Evolutionary conservation across 179 eudicot genomes (phyloP), one percentile per base, ranked within the genome.

Genomic region (Vitellaria paradoxa): DNA sequence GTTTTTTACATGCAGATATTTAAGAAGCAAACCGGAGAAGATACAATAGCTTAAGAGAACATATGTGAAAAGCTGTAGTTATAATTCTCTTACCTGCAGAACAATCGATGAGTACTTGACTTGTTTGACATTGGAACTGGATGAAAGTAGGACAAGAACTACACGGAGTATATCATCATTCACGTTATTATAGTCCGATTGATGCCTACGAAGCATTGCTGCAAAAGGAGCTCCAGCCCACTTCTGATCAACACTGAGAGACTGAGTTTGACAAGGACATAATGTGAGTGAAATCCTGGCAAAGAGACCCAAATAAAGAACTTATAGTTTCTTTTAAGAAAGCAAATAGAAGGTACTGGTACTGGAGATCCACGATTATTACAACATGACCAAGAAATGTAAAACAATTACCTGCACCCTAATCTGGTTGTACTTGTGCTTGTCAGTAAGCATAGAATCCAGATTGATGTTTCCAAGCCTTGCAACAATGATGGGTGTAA

Each of bases 191-290:
- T 75, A 74, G 69, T 88, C 88, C 24, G 85, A 80, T 72, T 88
- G 90, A 79, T 90, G 96, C 82, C 92, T 87, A 67, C 97, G 89
- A 74, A 93, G 88, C 97, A 93, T 84, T 66, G 99, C 88, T 50
- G 96, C 94, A 84, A 89, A 96, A 71, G 99, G 98, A 82, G 99
- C 97, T 81, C 97, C 98, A 52, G 55, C 81, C 99, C 99, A 90
- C 81, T 91, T 96, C 75, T 88, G 88, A 81, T 94, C 99, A 78
- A 96, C 83, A 80, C 87, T 82, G 62, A 96, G 70, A 2, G 93
- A 84, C 99, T 96, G 87, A 84, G 87, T 59, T 72, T 42, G 77
- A 62, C 64, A 60, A 61, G 20, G 73, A 79, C 60, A 69, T 13
- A 64, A 65, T 24, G 59, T 50, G 61, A 57, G 7, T 15, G 9